Base-by-base conservation (phyloP, 2,329 filamentous ascomycete genomes). In the Neopestalotiopsis clavispora region DNA sequence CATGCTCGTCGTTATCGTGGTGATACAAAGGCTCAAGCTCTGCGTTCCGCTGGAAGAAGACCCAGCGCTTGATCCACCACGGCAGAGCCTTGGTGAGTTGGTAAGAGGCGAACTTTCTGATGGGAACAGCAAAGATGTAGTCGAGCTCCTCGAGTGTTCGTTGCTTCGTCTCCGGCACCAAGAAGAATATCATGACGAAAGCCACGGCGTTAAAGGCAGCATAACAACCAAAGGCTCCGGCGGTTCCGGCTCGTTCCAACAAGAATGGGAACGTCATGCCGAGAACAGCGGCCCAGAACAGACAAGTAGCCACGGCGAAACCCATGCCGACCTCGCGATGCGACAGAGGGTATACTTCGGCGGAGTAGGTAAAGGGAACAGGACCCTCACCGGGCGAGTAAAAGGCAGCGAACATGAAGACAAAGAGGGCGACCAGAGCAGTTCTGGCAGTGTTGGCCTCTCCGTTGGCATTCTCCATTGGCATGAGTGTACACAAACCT, bases 251-350 rank as follows among this genome's bases (percentile, higher is more conserved):
- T 12, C 76, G 74, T 2, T 77, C 77, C 13, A 90, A 78, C 79
- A 91, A 85, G 61, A 86, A 81, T 1, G 89, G 89, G 74, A 90
- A 90, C 0, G 89, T 91, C 65, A 92, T 86, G n/a, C 86, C 85
- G 60, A 90, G 80, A 0, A 92, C 85, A 0, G 86, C 83, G 0
- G 87, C 88, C 85, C 85, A 89, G 74, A 85, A 85, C 7, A 91
- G 82, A 71, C 89, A 91, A 0, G 89, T 92, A 1, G 90, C 89
- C 9, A 92, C 90, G 7, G 90, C 87, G 79, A 87, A 92, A 0
- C 86, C 86, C 91, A 93, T 93, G 68, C 91, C 91, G 30, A 92
- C 85, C 75, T 93, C 91, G 74, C 91, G 86, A 76, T 93, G 90
- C 1, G 89, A 91, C 0, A 92, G 84, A 0, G 91, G 91, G 76